Evolutionary conservation across 257 asterid species (phyloP), one percentile per base, ranked within the genome.

Genomic region (Anisodus tanguticus): DNA sequence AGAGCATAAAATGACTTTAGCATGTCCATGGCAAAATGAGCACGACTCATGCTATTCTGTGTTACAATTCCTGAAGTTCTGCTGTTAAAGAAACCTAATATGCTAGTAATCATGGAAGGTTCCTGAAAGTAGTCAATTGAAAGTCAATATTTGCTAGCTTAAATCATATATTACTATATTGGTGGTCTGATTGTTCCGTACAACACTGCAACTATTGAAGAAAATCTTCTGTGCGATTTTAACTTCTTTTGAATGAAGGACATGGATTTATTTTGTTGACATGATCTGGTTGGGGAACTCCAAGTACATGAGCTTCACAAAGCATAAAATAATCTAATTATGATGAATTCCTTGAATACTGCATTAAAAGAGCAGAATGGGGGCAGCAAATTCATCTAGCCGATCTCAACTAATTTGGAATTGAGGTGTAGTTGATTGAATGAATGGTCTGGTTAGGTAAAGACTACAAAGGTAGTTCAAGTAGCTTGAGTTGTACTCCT

Each of bases 21-120:
- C 26, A 51, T 76, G 82, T 53, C 64, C 66, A 12, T 53, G 66
- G 82, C 62, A 26, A 74, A 74, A 49, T 49, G 80, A 74, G 81
- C 81, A 53, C 0, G 10, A 3, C 66, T 17, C 66, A 26, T 77
- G 81, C 43, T 74, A n/a, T 22, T n/a, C 26, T 51, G 5, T 1
- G 47, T 76, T 8, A 22, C 9, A 26, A 76, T 49, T 54, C 26
- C 45, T 76, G 47, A 26, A 51, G 81, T 51, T 74, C 19, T 76
- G 45, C 57, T 74, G 81, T 74, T 74, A 3, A 22, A 76, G 26
- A 76, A 49, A 51, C n/a, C 22, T 4, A 76, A 8, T 76, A 26
- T 76, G 63, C 63, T 26, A 9, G 45, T 76, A 76, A 76, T 76
- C 81, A 37, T 7, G 63, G 81, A 51, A 76, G 22, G 47, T n/a